phyloP scores from a whole-genome alignment of 305 asterid genomes.

The Fraxinus platypoda region DNA sequence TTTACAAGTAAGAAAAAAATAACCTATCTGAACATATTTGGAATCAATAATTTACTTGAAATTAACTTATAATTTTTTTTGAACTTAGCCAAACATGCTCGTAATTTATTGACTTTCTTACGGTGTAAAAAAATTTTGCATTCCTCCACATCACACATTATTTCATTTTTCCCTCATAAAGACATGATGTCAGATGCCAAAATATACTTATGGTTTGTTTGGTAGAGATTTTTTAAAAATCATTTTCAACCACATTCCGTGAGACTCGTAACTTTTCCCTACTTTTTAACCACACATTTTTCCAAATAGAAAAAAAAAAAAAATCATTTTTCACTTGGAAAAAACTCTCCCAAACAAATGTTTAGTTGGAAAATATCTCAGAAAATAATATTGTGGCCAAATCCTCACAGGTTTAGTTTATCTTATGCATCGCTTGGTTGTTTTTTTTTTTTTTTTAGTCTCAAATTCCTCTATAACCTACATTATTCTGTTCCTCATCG shows the following conservation, averaged over 20 bases:
- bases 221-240: neutral
- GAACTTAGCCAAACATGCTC: neutral
- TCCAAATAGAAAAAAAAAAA: neutral
- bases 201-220: neutral
- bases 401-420: neutral
- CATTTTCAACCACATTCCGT: neutral
- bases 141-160: neutral
- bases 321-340: neutral
- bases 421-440: neutral
- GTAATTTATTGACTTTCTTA: neutral
- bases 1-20: neutral
- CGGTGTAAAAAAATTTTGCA: neutral
- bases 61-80: neutral
- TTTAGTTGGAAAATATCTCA: neutral
- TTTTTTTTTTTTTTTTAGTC: neutral
- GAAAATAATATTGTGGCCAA: neutral
- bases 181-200: neutral
- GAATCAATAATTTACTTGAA: neutral
- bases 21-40: neutral
- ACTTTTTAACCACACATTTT: neutral
- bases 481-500: neutral
- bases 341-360: neutral
- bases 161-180: neutral
- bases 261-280: neutral
- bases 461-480: neutral